A percentile compares a stretch with the other conserved stretches of the same genome.
Evolutionary conservation across 2,329 filamentous ascomycete genomes (phyloP).

Genomic region (Ceratocystis eucalypticola): DNA sequence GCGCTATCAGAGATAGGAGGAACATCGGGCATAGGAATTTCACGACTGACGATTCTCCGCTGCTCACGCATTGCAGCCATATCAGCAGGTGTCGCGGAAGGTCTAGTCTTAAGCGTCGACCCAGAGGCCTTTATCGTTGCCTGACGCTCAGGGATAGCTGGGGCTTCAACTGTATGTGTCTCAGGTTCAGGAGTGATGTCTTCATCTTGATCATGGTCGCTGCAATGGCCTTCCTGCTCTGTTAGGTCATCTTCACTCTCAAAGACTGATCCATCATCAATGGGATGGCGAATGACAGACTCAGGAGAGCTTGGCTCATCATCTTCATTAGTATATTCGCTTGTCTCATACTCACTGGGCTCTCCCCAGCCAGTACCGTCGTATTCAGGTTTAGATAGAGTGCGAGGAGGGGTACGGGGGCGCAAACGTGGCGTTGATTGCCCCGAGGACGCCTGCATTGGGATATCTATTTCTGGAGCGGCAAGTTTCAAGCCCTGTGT

Average conservation of each 20-base stretch:
- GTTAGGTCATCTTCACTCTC: conserved; percentile 26
- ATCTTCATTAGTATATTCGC: conserved; percentile 28
- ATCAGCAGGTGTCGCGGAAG: conserved; percentile 78
- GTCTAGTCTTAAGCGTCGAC: conserved; percentile 74
- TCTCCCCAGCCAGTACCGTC: conserved; percentile 49
- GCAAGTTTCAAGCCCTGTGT: background rate
- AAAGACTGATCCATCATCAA: conserved; percentile 28
- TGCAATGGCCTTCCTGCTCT: conserved; percentile 21
- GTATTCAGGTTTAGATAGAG: conserved; percentile 47
- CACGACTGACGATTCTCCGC: conserved; percentile 70
- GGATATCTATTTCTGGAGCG: background rate
- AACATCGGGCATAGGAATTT: conserved; percentile 50
- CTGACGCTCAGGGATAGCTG: conserved; percentile 62
- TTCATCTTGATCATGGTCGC: conserved; percentile 23
- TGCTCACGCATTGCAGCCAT: conserved; percentile 72
- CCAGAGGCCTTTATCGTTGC: conserved; percentile 84
- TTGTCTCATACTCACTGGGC: conserved; percentile 29
- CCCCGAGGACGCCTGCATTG: background rate
- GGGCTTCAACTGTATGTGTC: conserved; percentile 39
- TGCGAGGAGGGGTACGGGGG: conserved; percentile 33
- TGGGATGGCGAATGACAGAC: conserved; percentile 73
- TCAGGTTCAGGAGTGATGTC: conserved; percentile 20
- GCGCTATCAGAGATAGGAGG: conserved; percentile 30
- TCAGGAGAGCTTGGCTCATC: conserved; percentile 63
- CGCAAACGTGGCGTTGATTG: conserved; percentile 24